Evolutionary conservation across 192 early-diverging fungal species (phyloP).

Genomic region (Backusella westeae): DNA sequence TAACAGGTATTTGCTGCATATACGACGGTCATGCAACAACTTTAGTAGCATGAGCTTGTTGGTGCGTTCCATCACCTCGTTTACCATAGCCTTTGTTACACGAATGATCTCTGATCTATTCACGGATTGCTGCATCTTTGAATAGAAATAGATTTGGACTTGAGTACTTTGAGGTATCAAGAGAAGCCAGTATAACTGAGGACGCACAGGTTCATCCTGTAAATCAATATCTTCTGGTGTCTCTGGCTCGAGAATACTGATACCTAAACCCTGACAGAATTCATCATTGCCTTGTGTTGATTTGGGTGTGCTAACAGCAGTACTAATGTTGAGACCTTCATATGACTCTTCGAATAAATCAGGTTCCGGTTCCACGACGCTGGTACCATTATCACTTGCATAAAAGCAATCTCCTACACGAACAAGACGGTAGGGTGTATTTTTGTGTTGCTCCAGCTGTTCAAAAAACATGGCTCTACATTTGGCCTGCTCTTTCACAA

Average conservation of each 20-base stretch:
- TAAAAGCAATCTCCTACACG: slow-evolving; percentile 54
- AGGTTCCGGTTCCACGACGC: neutral
- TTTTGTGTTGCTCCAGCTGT: slow-evolving; percentile 43
- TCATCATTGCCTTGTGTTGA: slow-evolving; percentile 33
- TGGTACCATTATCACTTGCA: slow-evolving; percentile 34
- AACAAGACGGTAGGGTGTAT: slow-evolving; percentile 46
- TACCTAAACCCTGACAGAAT: slow-evolving; percentile 52
- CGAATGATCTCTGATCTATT: slow-evolving; percentile 54
- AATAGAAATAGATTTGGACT: slow-evolving; percentile 70
- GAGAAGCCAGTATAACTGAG: slow-evolving; percentile 65
- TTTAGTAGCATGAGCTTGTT: slow-evolving; percentile 64
- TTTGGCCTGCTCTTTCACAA: slow-evolving; percentile 42
- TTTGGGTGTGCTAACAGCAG: neutral
- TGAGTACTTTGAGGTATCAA: slow-evolving; percentile 47
- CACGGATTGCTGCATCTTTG: slow-evolving; percentile 51
- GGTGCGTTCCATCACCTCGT: slow-evolving; percentile 59
- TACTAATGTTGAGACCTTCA: slow-evolving; percentile 12
- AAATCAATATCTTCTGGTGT: slow-evolving; percentile 19
- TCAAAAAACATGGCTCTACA: slow-evolving; percentile 52
- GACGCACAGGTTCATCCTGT: neutral
- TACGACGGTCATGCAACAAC: slow-evolving; percentile 56
- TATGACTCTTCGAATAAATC: slow-evolving; percentile 1
- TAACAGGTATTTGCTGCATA: slow-evolving; percentile 62
- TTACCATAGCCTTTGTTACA: slow-evolving; percentile 51
- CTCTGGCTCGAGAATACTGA: slow-evolving; percentile 36